Percentiles rank a stretch among this genome's conserved stretches.
Conservation (phyloP, 257 asterid species). For the Lycium ferocissimum region DNA sequence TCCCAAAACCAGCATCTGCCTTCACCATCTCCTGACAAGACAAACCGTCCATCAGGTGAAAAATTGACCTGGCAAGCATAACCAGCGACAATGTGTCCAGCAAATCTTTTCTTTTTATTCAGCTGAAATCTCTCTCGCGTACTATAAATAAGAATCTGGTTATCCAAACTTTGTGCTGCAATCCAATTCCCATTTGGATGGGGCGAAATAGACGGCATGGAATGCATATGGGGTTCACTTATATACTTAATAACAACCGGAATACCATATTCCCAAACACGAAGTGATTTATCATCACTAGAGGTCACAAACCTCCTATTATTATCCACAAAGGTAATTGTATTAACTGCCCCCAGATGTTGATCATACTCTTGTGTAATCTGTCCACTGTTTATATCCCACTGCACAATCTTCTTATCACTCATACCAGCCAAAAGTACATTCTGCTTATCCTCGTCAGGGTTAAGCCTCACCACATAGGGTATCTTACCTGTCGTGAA, state of each 20-base stretch:
- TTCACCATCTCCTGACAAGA: constrained; percentile 97
- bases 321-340: constrained; percentile 93
- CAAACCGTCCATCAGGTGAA: constrained; percentile 98
- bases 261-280: constrained; percentile 98
- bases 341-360: constrained; percentile 98
- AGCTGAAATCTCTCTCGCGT: constrained; percentile 96
- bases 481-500: constrained; percentile 93
- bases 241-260: constrained; percentile 98
- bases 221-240: constrained; percentile 99
- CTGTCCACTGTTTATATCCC: constrained; percentile 97
- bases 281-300: constrained; percentile 93
- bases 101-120: constrained; percentile 97
- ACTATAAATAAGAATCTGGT: constrained; percentile 94
- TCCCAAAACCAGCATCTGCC: constrained; percentile 99
- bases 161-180: constrained; percentile 98
- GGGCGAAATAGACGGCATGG: constrained; percentile 92
- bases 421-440: constrained; percentile 97
- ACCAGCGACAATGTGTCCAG: constrained; percentile 95
- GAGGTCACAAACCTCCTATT: constrained; percentile 98
- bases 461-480: constrained; percentile 92
- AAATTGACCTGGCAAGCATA: constrained; percentile 99
- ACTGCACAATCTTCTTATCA: constrained; percentile 98
- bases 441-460: constrained; percentile 98
- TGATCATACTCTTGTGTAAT: constrained; percentile 99
- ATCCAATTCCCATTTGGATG: constrained; percentile 96